A percentile compares a stretch with the other conserved stretches of the same genome.
These are phyloP conservation scores for Limnanthes douglasii DNA, from an alignment of 345 rosid genomes.

Conservation along the genomic window DNA sequence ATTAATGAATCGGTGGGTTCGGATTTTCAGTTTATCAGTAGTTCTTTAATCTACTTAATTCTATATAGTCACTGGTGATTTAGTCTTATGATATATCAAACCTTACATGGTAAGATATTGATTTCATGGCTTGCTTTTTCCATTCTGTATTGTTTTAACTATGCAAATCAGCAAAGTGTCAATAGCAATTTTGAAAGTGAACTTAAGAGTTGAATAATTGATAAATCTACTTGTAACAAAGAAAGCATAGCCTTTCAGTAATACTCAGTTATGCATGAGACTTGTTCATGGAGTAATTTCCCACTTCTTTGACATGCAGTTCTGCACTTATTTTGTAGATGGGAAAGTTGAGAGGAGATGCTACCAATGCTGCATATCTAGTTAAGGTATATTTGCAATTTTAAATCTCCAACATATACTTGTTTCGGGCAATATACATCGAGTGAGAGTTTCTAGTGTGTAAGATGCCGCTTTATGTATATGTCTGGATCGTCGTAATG, in stretches of 20 bases:
- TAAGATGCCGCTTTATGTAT: neutral
- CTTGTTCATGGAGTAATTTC: conserved; percentile 39
- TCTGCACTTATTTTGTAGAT: conserved; percentile 85
- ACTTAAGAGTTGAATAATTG: no score
- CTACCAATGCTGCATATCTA: conserved; percentile 57
- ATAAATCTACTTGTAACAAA: no score
- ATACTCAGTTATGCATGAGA: neutral
- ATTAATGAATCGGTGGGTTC: no score
- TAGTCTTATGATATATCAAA: no score
- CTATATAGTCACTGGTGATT: no score
- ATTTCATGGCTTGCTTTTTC: no score
- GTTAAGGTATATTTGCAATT: conserved; percentile 41
- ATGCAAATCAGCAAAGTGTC: no score
- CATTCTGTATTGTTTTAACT: no score
- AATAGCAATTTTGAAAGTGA: no score
- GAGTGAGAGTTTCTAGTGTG: conserved; percentile 6
- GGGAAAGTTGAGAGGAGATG: conserved; percentile 42
- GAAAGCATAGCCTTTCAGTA: neutral
- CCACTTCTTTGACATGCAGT: conserved; percentile 78
- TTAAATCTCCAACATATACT: conserved; percentile 1
- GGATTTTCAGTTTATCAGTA: no score
- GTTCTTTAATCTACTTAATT: no score
- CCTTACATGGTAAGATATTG: no score
- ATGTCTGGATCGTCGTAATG: neutral
- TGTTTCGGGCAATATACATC: conserved; percentile 3